A percentile compares a stretch with the other conserved stretches of the same genome.
phyloP scores from a whole-genome alignment of 228 moss, liverwort and hornwort species.

The Sphagnum magellanicum region DNA sequence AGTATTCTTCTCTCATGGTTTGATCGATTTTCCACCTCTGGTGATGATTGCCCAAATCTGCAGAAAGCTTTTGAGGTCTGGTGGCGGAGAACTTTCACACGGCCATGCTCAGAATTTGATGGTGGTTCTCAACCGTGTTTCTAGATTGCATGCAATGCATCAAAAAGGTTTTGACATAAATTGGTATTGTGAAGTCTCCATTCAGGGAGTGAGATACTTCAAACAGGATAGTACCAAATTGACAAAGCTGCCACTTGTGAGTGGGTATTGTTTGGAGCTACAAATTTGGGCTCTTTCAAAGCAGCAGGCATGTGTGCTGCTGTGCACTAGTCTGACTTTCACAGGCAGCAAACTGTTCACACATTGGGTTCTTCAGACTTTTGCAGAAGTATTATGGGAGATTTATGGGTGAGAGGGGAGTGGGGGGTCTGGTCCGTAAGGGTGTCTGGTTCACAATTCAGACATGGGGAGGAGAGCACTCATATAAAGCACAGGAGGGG shows the following conservation, averaged over 20 bases:
- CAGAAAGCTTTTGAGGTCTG: conserved; percentile 88
- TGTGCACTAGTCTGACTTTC: neutral
- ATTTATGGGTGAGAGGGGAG: conserved; percentile 10
- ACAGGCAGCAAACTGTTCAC: too few relatives aligned
- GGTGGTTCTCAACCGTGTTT: conserved; percentile 16
- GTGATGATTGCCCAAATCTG: conserved; percentile 82
- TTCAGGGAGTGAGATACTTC: too few relatives aligned
- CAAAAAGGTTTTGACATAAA: too few relatives aligned
- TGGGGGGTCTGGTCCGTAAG: conserved; percentile 33
- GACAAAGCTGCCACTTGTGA: neutral
- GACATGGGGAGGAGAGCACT: conserved; percentile 18
- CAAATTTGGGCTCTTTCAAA: conserved; percentile 9
- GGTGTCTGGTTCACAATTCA: conserved; percentile 22
- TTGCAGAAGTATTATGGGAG: too few relatives aligned
- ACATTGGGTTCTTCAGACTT: too few relatives aligned
- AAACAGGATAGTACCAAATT: too few relatives aligned
- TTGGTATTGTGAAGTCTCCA: conserved; percentile 1
- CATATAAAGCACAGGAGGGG: conserved; percentile 3
- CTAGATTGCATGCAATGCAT: neutral
- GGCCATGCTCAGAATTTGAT: conserved; percentile 48
- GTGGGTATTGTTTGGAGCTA: conserved; percentile 4
- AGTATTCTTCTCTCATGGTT: conserved; percentile 78
- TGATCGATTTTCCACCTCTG: conserved; percentile 68
- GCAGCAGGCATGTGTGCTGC: conserved; percentile 1
- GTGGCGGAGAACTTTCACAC: conserved; percentile 82